phyloP scores from a whole-genome alignment of 768 basidiomycete species.

The Collybia sordida region DNA sequence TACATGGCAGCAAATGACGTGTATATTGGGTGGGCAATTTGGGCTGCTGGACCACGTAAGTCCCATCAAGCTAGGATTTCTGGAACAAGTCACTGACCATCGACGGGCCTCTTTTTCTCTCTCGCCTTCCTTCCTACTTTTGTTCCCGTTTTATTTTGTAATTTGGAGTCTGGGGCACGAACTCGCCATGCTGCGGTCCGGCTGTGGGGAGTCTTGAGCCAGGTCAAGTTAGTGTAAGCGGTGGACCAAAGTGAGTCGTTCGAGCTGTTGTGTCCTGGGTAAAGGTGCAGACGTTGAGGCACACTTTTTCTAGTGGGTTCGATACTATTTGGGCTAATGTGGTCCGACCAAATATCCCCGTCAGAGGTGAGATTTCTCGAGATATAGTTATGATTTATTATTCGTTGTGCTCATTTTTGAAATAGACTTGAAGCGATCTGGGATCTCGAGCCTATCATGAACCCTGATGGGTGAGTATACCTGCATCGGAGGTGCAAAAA shows the following conservation, averaged over 20 bases:
- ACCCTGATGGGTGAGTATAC: too few relatives aligned
- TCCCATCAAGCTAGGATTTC: background rate
- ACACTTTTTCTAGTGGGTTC: conserved; percentile 26
- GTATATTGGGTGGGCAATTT: conserved; percentile 48
- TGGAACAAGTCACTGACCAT: too few relatives aligned
- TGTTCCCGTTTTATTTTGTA: too few relatives aligned
- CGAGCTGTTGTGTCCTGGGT: too few relatives aligned
- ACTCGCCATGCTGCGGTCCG: conserved; percentile 41
- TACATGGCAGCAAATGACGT: conserved; percentile 41
- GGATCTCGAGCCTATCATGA: conserved; percentile 15
- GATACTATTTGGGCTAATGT: conserved; percentile 35
- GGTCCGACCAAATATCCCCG: conserved; percentile 38
- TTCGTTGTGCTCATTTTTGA: background rate
- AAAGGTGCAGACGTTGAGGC: too few relatives aligned
- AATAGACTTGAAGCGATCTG: conserved; percentile 15
- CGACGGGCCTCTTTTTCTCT: too few relatives aligned
- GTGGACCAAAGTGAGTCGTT: conserved; percentile 32
- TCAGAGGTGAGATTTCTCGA: too few relatives aligned
- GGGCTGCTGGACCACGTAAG: conserved; percentile 47
- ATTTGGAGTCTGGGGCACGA: conserved; percentile 40
- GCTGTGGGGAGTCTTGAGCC: conserved; percentile 46
- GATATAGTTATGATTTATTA: background rate
- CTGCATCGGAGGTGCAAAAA: too few relatives aligned
- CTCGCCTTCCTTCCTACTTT: too few relatives aligned
- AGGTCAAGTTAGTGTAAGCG: conserved; percentile 33